Evolutionary conservation across 2,329 filamentous ascomycete species (phyloP).

Genomic region (Nemania abortiva): DNA sequence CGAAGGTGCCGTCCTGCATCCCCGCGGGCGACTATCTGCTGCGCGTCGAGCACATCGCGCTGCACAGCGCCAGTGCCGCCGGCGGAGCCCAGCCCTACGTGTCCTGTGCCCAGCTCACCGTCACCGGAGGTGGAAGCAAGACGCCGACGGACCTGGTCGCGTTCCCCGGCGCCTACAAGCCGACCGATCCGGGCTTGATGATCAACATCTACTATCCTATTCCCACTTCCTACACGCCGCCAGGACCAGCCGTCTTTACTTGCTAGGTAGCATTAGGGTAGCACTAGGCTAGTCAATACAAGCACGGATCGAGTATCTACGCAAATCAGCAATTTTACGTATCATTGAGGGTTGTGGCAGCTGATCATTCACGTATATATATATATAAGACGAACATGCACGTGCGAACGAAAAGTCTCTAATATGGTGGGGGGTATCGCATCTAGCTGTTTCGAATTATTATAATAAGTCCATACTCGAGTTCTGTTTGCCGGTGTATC

Average conservation of each 20-base stretch:
- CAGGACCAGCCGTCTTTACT: slow-evolving; percentile 48
- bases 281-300: background rate
- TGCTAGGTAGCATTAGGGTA: slow-evolving; percentile 40
- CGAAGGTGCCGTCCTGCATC: slow-evolving; percentile 59
- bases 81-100: slow-evolving; percentile 63
- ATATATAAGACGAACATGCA: slow-evolving; percentile 8
- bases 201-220: slow-evolving; percentile 60
- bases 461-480: slow-evolving; percentile 34
- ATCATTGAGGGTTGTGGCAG: too few species aligned
- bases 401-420: background rate
- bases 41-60: slow-evolving; percentile 62
- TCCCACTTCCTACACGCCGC: slow-evolving; percentile 54
- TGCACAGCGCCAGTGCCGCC: slow-evolving; percentile 57
- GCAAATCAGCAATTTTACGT: background rate
- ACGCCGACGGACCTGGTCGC: slow-evolving; percentile 54
- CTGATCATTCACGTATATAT: too few species aligned
- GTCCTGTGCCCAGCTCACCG: slow-evolving; percentile 54
- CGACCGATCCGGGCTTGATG: slow-evolving; percentile 57
- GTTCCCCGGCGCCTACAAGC: slow-evolving; percentile 58
- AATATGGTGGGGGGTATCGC: background rate
- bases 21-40: slow-evolving; percentile 63
- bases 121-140: slow-evolving; percentile 58
- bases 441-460: slow-evolving; percentile 16
- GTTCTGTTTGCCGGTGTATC: background rate
- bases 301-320: background rate